A percentile compares a stretch with the other conserved stretches of the same genome.
These are phyloP conservation scores for Exophiala sideris DNA, from an alignment of 2,329 filamentous ascomycete species.

Conservation along the genomic window DNA sequence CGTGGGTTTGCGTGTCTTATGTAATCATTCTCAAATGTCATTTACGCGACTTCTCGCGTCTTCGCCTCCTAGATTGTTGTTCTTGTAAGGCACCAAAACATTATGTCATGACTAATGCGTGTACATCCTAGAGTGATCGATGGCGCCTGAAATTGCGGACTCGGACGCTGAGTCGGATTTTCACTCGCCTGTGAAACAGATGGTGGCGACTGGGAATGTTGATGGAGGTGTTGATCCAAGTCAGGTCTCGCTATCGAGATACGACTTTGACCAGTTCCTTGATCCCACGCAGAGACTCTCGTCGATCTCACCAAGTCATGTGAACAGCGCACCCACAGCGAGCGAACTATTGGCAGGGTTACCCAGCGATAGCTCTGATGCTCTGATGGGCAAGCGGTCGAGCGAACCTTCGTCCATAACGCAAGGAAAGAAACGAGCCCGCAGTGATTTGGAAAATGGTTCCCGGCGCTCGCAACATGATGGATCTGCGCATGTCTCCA, in stretches of 20 bases:
- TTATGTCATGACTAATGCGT: neutral
- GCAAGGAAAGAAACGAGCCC: constrained; percentile 16
- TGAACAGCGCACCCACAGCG: neutral
- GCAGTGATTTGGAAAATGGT: constrained; percentile 10
- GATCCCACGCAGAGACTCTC: constrained; percentile 23
- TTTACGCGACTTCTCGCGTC: no score
- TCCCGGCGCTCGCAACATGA: neutral
- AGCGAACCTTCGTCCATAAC: neutral
- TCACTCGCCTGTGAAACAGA: constrained; percentile 9
- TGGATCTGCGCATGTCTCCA: constrained; percentile 1
- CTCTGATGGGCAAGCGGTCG: neutral
- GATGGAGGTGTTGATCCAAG: neutral
- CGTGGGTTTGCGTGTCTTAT: constrained; percentile 7
- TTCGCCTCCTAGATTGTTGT: neutral
- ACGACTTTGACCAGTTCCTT: constrained; percentile 25
- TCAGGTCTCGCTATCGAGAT: constrained; percentile 10
- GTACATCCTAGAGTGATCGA: neutral
- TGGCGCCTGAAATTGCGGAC: constrained; percentile 28
- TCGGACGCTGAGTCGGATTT: constrained; percentile 27
- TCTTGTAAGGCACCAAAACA: neutral
- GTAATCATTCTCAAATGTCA: no score
- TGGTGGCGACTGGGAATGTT: neutral
- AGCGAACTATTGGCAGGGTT: constrained; percentile 1
- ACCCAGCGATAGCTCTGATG: neutral
- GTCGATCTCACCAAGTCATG: constrained; percentile 8